Base-by-base conservation (phyloP, 2,329 filamentous ascomycete genomes). In the Torrubiellomyces zombiae region DNA sequence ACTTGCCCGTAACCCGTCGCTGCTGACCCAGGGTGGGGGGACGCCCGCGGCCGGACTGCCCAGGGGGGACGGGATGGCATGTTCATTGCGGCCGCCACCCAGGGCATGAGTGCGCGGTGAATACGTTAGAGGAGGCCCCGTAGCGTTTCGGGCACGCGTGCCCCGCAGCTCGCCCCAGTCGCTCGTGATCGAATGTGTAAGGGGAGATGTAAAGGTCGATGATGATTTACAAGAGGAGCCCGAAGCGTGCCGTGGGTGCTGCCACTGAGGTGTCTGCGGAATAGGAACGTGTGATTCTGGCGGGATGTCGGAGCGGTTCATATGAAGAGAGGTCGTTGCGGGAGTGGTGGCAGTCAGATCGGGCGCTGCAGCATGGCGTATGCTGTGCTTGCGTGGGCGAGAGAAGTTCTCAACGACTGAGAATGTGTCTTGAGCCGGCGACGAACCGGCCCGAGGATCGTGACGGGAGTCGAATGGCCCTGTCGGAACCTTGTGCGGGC, bases 331-430 rank as follows among this genome's bases (percentile, higher is more conserved):
- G n/a, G n/a, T n/a, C n/a, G n/a, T n/a, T n/a, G n/a, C n/a, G n/a
- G n/a, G n/a, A n/a, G n/a, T n/a, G n/a, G n/a, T n/a, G n/a, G n/a
- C n/a, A n/a, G n/a, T n/a, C n/a, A n/a, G n/a, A 15, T 35, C 33
- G 13, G 25, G 20, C 12, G 18, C 19, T 14, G 45, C 42, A 25
- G 51, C 40, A 32, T 59, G 58, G 28, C 54, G 55, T 31, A 64
- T 52, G 40, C 65, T 69, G 19, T 54, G 48, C 32, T 65, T 66
- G 29, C 66, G 54, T 20, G 66, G 66, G 19, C 66, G 56, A n/a
- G 66, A 71, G 41, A 71, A 71, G 44, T 71, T 71, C 37, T 60
- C 59, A 22, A 66, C 51, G 22, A 43, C 39, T n/a, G 30, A 13
- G 34, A 50, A 46, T n/a, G n/a, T n/a, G n/a, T n/a, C n/a, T n/a